Conservation (phyloP, 2,329 filamentous ascomycete species). For the Xylaria digitata region DNA sequence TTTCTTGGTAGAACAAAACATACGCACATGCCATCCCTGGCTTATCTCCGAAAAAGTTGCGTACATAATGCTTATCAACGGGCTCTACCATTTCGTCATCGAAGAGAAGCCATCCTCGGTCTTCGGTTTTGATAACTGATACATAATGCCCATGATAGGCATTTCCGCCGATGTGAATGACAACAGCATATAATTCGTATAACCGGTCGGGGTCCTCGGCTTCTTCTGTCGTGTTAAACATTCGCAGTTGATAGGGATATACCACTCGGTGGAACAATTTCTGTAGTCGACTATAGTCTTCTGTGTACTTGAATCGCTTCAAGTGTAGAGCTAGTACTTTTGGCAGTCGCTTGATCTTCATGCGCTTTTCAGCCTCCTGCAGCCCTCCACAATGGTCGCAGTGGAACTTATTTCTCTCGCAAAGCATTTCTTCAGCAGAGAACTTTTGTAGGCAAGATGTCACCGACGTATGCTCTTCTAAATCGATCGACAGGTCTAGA, state of each 20-base stretch:
- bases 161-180: constrained; percentile 96
- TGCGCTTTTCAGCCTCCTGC: constrained; percentile 97
- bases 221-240: constrained; percentile 98
- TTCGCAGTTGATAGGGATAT: constrained; percentile 93
- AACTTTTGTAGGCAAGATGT: constrained; percentile 96
- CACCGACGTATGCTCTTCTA: constrained; percentile 95
- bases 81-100: constrained; percentile 99
- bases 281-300: constrained; percentile 91
- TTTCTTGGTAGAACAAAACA: constrained; percentile 98
- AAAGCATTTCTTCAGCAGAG: constrained; percentile 97
- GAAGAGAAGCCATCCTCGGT: constrained; percentile 94
- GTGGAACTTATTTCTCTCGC: constrained; percentile 98
- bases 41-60: constrained; percentile 96
- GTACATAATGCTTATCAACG: constrained; percentile 94
- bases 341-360: constrained; percentile 97
- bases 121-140: constrained; percentile 96
- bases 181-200: constrained; percentile 96
- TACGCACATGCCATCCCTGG: constrained; percentile 93
- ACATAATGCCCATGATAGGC: constrained; percentile 99
- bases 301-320: constrained; percentile 98
- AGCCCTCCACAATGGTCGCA: constrained; percentile 96
- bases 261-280: constrained; percentile 97
- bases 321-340: constrained; percentile 92
- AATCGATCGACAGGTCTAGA: constrained; percentile 92
- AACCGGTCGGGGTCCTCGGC: constrained; percentile 91